Conservation (phyloP, 805 yeast species). For the Ogataea ganodermae region DNA sequence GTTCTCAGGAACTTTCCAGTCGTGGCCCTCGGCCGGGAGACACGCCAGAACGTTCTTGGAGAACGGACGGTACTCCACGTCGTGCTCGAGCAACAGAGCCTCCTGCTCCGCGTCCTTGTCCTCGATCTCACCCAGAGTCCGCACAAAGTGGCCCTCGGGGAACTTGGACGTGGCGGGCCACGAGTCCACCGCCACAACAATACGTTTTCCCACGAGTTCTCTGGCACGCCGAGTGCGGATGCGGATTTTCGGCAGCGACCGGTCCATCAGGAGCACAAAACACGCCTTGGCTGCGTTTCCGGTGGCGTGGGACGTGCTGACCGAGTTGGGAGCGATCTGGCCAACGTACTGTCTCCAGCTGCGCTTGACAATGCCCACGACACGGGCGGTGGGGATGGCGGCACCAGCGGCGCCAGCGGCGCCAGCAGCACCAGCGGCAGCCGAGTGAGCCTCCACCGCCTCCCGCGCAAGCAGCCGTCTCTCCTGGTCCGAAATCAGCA, state of each 20-base stretch:
- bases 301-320: constrained; percentile 48
- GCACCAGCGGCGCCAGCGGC: neutral
- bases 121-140: constrained; percentile 87
- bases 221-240: constrained; percentile 85
- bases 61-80: constrained; percentile 95
- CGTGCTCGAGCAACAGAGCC: constrained; percentile 89
- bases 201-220: constrained; percentile 83
- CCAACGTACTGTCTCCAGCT: constrained; percentile 98
- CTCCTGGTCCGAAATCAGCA: constrained; percentile 64
- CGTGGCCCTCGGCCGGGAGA: constrained; percentile 88
- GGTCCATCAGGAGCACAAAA: constrained; percentile 87
- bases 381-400: constrained; percentile 77
- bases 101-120: constrained; percentile 95
- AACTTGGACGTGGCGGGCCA: constrained; percentile 85
- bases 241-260: constrained; percentile 80
- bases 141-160: constrained; percentile 94
- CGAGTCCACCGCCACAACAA: constrained; percentile 87
- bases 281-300: constrained; percentile 75
- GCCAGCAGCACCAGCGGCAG: constrained; percentile 48
- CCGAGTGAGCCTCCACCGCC: constrained; percentile 63
- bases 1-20: constrained; percentile 84
- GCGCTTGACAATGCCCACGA: constrained; percentile 85
- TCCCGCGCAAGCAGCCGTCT: constrained; percentile 74
- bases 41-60: constrained; percentile 90
- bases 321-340: constrained; percentile 79